Conservation (phyloP, 208 protist genomes). For the Crithidia mellificae region DNA sequence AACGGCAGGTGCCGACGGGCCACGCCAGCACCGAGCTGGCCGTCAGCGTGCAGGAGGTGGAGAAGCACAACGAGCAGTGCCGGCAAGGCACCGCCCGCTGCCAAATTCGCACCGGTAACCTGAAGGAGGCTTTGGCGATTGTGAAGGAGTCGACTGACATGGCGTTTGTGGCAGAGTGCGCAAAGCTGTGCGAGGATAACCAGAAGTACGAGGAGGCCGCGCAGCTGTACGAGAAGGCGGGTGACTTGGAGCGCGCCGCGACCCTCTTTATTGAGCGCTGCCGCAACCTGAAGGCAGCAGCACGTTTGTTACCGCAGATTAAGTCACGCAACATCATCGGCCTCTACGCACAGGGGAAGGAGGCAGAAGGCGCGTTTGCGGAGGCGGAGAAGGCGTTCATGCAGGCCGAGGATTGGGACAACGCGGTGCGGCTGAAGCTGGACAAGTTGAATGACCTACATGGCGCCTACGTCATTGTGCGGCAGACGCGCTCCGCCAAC, state of each 20-base stretch:
- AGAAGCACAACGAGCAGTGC: constrained; percentile 83
- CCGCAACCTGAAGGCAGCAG: constrained; percentile 91
- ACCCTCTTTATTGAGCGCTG: constrained; percentile 94
- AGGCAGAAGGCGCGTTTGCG: constrained; percentile 85
- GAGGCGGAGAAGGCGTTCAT: constrained; percentile 94
- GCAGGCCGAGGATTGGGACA: constrained; percentile 95
- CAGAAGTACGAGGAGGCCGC: constrained; percentile 95
- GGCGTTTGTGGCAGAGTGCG: constrained; percentile 90
- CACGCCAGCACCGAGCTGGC: constrained; percentile 79
- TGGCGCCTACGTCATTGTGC: constrained; percentile 95
- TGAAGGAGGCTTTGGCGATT: constrained; percentile 82
- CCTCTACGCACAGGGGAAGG: constrained; percentile 90
- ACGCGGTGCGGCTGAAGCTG: constrained; percentile 94
- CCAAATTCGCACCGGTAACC: constrained; percentile 86
- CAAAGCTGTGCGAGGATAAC: constrained; percentile 90
- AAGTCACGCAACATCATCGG: constrained; percentile 94
- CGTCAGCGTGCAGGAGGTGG: constrained; percentile 69
- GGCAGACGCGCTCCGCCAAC: constrained; percentile 88
- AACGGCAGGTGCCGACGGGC: constrained; percentile 64
- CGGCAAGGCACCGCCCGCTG: constrained; percentile 87
- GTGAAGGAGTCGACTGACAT: constrained; percentile 72
- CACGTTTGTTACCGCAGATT: constrained; percentile 84
- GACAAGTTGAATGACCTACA: constrained; percentile 93
- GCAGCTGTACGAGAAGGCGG: constrained; percentile 93
- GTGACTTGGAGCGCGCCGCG: constrained; percentile 90